A percentile compares a stretch with the other conserved stretches of the same genome.
Evolutionary conservation across 2,329 filamentous ascomycete species (phyloP).

Genomic region (Hypoxylon sp.): DNA sequence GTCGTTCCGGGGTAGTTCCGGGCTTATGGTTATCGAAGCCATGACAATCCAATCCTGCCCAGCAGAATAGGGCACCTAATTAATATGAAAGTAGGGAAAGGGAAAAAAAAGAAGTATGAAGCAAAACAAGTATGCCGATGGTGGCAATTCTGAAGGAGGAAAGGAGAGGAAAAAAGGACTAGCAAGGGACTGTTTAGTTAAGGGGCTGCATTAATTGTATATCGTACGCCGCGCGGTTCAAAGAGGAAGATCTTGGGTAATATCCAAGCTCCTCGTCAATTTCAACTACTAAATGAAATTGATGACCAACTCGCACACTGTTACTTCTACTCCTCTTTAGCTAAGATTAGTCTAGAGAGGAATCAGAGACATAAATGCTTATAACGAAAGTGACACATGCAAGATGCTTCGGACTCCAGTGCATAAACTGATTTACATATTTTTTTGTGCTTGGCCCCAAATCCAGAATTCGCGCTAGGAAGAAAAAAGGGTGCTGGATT

Average conservation of each 20-base stretch:
- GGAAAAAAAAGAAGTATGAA: background rate
- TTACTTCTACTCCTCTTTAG: background rate
- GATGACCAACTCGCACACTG: background rate
- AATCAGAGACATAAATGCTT: background rate
- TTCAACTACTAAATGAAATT: background rate
- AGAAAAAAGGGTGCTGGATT: background rate
- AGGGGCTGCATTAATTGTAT: constrained; percentile 28
- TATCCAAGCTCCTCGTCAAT: background rate
- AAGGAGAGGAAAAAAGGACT: constrained; percentile 3
- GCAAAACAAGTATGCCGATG: background rate
- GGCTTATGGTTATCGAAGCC: constrained; percentile 48
- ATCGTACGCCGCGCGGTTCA: constrained; percentile 5
- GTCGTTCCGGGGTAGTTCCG: constrained; percentile 57
- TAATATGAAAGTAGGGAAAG: background rate
- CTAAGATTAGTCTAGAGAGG: background rate
- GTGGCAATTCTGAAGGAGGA: background rate
- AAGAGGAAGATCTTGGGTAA: background rate
- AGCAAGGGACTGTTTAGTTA: constrained; percentile 26
- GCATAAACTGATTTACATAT: background rate
- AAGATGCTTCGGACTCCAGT: background rate
- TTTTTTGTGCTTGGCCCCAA: constrained; percentile 14
- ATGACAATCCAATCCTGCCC: constrained; percentile 29
- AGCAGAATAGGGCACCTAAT: constrained; percentile 11
- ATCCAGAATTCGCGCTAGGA: constrained; percentile 24
- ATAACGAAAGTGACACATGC: background rate